Base-by-base conservation (phyloP, 768 basidiomycete species). In the Amanita thiersii region DNA sequence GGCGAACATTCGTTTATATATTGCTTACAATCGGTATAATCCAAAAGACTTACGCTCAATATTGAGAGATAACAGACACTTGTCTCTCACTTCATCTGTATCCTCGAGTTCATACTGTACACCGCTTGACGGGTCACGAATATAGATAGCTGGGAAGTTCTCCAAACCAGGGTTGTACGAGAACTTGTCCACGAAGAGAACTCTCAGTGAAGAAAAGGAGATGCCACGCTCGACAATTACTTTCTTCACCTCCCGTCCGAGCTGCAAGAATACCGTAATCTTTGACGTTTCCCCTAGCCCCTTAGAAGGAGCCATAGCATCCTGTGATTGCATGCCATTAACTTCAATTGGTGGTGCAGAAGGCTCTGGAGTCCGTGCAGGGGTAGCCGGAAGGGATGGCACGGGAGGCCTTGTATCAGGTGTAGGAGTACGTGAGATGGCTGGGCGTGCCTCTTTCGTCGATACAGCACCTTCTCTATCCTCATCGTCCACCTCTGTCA, bases 71-170 rank as follows among this genome's bases (percentile, higher is more conserved):
- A 99, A 64, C 14, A 97, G 59, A 56, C 86, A 87, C 47, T 81
- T 90, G 43, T 90, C 84, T 60, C 82, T 81, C 23, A 99, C 77
- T 56, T 99, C 94, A 12, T 87, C 86, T 43, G 90, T 78, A 57
- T 97, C 90, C 58, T 99, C 94, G 43, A 98, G 66, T 61, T 97
- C 93, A 56, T 94, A 99, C 56, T 91, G 86, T 37, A 97, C 87
- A 9, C 91, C 91, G 46, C 87, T 91, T 30, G 79, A 78, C 2
- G 85, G 85, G 64, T 98, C 94, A 7, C 88, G 81, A 40, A 98
- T 84, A 56, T 98, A 98, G 34, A 99, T 94, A 9, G 86, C 86
- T 18, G 93, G 92, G 52, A 94, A 96, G 54, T 92, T 87, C 44
- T 90, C 90, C 60, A 84, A 72, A 0, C 91, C 92, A 0, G 94